These are phyloP conservation scores for Trichosanthes truncata DNA, from an alignment of 306 rosid genomes.

Conservation along the genomic window DNA sequence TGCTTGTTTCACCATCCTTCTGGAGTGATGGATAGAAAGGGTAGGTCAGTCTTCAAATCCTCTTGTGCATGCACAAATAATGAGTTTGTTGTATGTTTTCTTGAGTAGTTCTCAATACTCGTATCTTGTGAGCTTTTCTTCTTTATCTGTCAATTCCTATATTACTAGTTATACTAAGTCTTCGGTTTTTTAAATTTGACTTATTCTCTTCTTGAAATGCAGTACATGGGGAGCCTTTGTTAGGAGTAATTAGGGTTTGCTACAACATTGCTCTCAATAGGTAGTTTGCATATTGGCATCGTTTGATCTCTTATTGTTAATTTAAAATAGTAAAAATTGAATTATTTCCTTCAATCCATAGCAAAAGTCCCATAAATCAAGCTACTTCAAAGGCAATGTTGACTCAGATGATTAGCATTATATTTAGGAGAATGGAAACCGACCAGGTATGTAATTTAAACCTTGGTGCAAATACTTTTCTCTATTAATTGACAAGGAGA, in stretches of 20 bases:
- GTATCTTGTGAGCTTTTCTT: background rate
- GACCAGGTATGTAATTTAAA: slow-evolving; percentile 48
- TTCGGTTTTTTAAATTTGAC: slow-evolving; percentile 6
- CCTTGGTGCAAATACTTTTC: slow-evolving; percentile 13
- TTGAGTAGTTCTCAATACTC: background rate
- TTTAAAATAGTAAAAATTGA: slow-evolving; percentile 19
- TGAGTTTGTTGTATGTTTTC: background rate
- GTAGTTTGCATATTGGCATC: slow-evolving; percentile 31
- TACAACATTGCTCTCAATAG: slow-evolving; percentile 98
- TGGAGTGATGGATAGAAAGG: background rate
- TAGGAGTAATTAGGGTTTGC: slow-evolving; percentile 95
- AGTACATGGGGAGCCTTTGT: slow-evolving; percentile 93
- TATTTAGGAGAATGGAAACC: slow-evolving; percentile 93
- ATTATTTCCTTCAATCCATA: slow-evolving; percentile 34
- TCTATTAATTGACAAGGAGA: background rate
- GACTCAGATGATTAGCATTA: slow-evolving; percentile 92
- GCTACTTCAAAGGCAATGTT: slow-evolving; percentile 99
- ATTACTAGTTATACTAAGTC: background rate
- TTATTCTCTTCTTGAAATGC: slow-evolving; percentile 22
- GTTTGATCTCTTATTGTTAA: slow-evolving; percentile 16
- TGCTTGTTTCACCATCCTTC: background rate
- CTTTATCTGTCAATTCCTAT: background rate
- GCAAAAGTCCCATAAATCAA: slow-evolving; percentile 98
- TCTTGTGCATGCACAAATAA: background rate
- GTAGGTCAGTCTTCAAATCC: background rate